Evolutionary conservation across 768 basidiomycete species (phyloP), one percentile per base, ranked within the genome.

Genomic region (Lactarius tabidus): DNA sequence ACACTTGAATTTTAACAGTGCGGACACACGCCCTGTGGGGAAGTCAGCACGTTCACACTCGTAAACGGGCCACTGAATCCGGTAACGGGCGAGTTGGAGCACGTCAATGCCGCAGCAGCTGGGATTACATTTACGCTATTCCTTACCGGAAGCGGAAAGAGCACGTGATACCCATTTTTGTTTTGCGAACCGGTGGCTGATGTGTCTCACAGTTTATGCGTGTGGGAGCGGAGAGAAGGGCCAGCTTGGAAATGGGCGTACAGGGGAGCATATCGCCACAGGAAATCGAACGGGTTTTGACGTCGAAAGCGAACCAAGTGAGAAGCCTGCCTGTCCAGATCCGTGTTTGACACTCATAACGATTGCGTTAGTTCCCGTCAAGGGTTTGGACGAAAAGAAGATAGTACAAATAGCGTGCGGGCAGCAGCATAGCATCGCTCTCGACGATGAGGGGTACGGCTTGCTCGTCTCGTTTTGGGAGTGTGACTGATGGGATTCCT

Each of bases 181-280:
- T n/a, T 14, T 8, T 2, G 53, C 20, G 54, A 62, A 29, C 45
- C 56, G 66, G 35, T n/a, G 33, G 59, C 29, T 66, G 45, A 56
- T 55, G 15, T 31, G 56, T 36, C 31, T 28, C 57, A 57, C 70
- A 90, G 93, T 96, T 2, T 98, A 89, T 71, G 83, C 93, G 1
- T 89, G 94, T 68, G 96, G 96, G 38, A 95, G 91, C 58, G 92
- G 87, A 26, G 95, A 97, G 75, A 87, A 92, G 64, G 96, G 96
- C 1, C 95, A 97, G 69, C 80, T 98, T 0, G 96, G 94, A 0
- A 95, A 93, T 73, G 96, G 95, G 20, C 85, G 85, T 68, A 95
- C 93, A 0, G 93, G 95, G n/a, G 94, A 96, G 75, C 85, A 92
- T 39, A 91, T 96, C 64, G 84, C 88, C 10, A 89, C 90, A 1